These are phyloP conservation scores for Eucalyptus curtisii DNA, from an alignment of 345 rosid species.

Conservation along the genomic window DNA sequence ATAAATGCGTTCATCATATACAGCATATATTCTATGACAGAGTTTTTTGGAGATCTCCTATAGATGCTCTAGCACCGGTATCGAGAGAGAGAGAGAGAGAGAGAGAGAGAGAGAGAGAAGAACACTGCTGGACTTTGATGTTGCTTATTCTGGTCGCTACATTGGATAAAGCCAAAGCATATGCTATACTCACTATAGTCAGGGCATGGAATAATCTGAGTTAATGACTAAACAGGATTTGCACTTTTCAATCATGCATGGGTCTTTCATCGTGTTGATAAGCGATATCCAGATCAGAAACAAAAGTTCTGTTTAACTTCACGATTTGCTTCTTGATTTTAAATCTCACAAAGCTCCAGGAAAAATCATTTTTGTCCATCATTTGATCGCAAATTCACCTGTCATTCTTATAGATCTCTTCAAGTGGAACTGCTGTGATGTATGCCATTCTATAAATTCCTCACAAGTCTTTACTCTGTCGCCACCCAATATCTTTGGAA, in stretches of 20 bases:
- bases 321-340: neutral
- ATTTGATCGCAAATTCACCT: neutral
- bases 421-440: neutral
- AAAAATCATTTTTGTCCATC: neutral
- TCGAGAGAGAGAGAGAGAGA: neutral
- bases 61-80: neutral
- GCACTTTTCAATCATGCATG: neutral
- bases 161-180: neutral
- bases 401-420: neutral
- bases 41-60: neutral
- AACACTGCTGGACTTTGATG: neutral
- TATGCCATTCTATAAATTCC: neutral
- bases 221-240: neutral
- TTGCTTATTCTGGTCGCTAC: neutral
- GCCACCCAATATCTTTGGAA: neutral
- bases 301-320: neutral
- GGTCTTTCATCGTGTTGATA: neutral
- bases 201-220: neutral
- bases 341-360: neutral
- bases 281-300: neutral
- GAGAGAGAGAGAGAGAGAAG: neutral
- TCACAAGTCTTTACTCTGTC: neutral
- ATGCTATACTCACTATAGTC: neutral
- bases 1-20: neutral
- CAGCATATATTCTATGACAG: neutral